Conservation (phyloP, 139 green algal species). For the Zygnema cylindricum region DNA sequence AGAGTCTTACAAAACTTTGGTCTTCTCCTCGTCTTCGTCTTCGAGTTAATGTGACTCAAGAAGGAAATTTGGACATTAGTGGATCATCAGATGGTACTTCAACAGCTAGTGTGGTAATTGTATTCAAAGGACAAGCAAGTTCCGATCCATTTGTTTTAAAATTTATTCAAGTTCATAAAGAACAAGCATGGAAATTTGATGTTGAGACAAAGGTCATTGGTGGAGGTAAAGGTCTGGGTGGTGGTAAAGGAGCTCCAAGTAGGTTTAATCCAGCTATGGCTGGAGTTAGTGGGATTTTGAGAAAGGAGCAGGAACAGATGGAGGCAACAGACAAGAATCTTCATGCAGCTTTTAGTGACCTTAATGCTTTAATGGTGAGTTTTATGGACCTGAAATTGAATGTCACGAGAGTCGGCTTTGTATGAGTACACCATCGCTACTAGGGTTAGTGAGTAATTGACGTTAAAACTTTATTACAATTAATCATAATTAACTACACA, state of each 20-base stretch:
- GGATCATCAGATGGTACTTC: not conserved
- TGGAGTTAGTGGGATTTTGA: slow-evolving; percentile 53
- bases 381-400: no score
- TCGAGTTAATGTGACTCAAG: not conserved
- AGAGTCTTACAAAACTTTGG: slow-evolving; percentile 31
- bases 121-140: not conserved
- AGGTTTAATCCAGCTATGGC: slow-evolving; percentile 51
- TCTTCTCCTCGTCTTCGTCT: slow-evolving; percentile 41
- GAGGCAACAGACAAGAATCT: slow-evolving; percentile 36
- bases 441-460: not conserved
- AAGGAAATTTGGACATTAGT: not conserved
- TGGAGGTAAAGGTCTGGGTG: not conserved
- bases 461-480: slow-evolving; percentile 13
- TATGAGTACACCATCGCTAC: not conserved
- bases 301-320: slow-evolving; percentile 29
- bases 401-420: no score
- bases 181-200: slow-evolving; percentile 16
- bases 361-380: slow-evolving; percentile 61
- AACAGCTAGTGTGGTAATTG: not conserved
- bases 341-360: slow-evolving; percentile 54
- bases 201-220: not conserved
- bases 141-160: slow-evolving; percentile 21
- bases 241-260: not conserved
- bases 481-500: no score
- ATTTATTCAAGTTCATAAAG: slow-evolving; percentile 35